A percentile compares a stretch with the other conserved stretches of the same genome.
Conservation (phyloP, 352 stramenopile genomes). For the Phytophthora pseudosyringae region DNA sequence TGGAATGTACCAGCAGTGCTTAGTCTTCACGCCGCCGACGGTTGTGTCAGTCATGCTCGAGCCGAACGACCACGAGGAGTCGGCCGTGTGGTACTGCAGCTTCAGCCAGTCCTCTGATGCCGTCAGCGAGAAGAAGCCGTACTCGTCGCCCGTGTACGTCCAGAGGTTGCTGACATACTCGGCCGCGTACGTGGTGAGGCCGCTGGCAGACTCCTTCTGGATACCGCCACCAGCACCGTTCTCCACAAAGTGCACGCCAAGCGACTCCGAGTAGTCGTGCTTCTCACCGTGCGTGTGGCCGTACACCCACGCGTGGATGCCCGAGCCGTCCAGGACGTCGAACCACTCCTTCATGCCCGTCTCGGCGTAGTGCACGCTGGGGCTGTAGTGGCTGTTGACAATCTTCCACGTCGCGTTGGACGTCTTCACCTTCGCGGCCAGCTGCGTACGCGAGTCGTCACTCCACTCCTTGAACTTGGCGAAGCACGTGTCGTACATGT, state of each 20-base stretch:
- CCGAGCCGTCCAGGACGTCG: conserved; percentile 45
- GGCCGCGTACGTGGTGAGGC: conserved; percentile 59
- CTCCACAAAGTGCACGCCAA: conserved; percentile 77
- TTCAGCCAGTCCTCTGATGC: conserved; percentile 69
- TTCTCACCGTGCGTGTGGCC: conserved; percentile 80
- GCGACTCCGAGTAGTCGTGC: conserved; percentile 65
- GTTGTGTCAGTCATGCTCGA: conserved; percentile 49
- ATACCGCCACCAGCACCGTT: conserved; percentile 83
- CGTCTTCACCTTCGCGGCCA: conserved; percentile 45
- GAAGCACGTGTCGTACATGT: conserved; percentile 64
- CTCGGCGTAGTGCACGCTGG: conserved; percentile 57
- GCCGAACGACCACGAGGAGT: conserved; percentile 60
- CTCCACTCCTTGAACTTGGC: conserved; percentile 66
- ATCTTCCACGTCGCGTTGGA: conserved; percentile 76
- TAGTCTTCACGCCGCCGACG: conserved; percentile 58
- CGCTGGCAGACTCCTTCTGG: conserved; percentile 75
- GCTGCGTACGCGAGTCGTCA: conserved; percentile 61
- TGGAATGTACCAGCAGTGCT: conserved; percentile 83
- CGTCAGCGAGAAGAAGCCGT: conserved; percentile 76
- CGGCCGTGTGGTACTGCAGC: conserved; percentile 73
- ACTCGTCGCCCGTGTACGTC: conserved; percentile 67
- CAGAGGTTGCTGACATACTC: conserved; percentile 69
- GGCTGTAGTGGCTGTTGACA: conserved; percentile 74
- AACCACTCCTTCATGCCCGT: conserved; percentile 55
- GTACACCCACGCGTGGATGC: conserved; percentile 52